Evolutionary conservation across 2,329 filamentous ascomycete species (phyloP).

Genomic region (Zelopaecilomyces penicillatus): DNA sequence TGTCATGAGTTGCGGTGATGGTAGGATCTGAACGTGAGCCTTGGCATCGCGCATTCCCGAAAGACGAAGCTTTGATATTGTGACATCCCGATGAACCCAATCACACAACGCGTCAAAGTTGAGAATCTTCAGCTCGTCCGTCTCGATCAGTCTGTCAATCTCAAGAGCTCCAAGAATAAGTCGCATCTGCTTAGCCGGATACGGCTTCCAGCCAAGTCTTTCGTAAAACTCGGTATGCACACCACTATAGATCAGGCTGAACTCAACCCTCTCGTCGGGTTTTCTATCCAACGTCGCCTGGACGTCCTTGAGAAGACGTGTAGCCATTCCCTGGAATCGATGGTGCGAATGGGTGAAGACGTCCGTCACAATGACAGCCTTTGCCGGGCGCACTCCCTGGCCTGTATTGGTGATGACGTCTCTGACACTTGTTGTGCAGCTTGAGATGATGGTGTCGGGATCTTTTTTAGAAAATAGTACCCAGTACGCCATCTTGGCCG

Average conservation of each 20-base stretch:
- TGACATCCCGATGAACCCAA: conserved; percentile 7
- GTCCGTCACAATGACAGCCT: conserved; percentile 25
- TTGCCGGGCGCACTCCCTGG: conserved; percentile 15
- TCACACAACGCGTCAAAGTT: too few species aligned
- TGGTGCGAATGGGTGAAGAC: conserved; percentile 27
- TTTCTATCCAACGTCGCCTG: conserved; percentile 24
- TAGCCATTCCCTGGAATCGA: conserved; percentile 27
- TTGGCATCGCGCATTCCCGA: conserved; percentile 17
- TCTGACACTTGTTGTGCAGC: conserved; percentile 23
- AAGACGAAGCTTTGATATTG: conserved; percentile 18
- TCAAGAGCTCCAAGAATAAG: conserved; percentile 17
- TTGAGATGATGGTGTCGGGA: conserved; percentile 23
- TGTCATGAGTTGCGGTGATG: conserved; percentile 18
- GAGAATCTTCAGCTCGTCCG: conserved; percentile 9
- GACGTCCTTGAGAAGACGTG: conserved; percentile 23
- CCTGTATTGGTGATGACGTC: conserved; percentile 12
- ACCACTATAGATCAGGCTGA: conserved; percentile 28
- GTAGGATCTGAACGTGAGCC: conserved; percentile 25
- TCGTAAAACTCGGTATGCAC: conserved; percentile 24
- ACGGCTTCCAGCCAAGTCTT: conserved; percentile 25
- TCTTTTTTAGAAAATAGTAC: conserved; percentile 21
- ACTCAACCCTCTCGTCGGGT: conserved; percentile 16
- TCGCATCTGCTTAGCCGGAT: conserved; percentile 23
- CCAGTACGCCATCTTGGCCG: conserved; percentile 17
- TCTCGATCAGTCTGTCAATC: conserved; percentile 12